These are phyloP conservation scores for Pulveroboletus sp. DNA, from an alignment of 768 basidiomycete genomes.

Conservation along the genomic window DNA sequence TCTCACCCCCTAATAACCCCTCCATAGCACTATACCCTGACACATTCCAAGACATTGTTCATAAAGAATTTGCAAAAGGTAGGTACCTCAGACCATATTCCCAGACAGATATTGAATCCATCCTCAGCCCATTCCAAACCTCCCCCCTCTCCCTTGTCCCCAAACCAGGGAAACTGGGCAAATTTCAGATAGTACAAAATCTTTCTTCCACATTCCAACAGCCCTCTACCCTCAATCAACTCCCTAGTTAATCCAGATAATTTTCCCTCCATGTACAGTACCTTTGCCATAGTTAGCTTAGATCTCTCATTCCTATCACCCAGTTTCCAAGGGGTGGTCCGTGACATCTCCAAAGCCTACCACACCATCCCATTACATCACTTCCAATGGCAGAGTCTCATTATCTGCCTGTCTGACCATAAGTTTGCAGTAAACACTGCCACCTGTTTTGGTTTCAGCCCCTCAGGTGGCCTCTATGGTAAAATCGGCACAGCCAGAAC, in stretches of 20 bases:
- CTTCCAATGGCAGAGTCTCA: slow-evolving; percentile 39
- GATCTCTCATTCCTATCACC: too few relatives aligned
- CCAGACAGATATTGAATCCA: neutral
- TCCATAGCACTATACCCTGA: neutral
- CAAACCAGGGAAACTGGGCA: neutral
- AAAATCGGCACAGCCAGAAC: too few relatives aligned
- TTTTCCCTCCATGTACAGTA: neutral
- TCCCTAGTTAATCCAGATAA: neutral
- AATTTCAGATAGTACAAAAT: too few relatives aligned
- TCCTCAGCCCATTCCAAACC: neutral
- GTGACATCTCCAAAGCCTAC: slow-evolving; percentile 1
- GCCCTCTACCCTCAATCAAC: neutral
- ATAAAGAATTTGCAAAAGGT: neutral
- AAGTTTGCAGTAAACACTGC: too few relatives aligned
- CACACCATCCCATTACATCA: slow-evolving; percentile 29
- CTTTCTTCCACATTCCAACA: neutral
- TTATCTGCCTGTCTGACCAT: too few relatives aligned
- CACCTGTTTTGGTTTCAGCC: too few relatives aligned
- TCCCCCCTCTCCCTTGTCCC: neutral
- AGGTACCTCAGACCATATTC: neutral
- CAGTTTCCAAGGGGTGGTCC: neutral
- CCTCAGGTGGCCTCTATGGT: too few relatives aligned
- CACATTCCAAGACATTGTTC: too few relatives aligned
- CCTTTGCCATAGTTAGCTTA: neutral
- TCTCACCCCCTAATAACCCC: neutral